Evolutionary conservation across 2,329 filamentous ascomycete species (phyloP), one percentile per base, ranked within the genome.

Genomic region (Canariomyces notabilis): DNA sequence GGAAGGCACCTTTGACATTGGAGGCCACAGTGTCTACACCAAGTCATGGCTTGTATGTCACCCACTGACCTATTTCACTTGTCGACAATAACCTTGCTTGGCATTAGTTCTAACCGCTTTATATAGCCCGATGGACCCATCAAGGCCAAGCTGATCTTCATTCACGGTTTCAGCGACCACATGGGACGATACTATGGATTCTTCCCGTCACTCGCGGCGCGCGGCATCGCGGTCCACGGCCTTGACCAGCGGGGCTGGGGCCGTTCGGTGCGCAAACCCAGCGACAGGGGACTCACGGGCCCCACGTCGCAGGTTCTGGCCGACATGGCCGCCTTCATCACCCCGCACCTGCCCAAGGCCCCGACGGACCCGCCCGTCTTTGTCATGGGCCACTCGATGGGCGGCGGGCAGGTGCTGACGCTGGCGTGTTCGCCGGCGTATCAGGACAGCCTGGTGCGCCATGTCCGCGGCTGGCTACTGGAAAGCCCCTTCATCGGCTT

Each of bases 181-280:
- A 72, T 86, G 64, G 82, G 86, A 66, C 79, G 81, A 48, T 94
- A 95, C 69, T 77, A 82, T 61, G 74, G 76, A 45, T 77, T 95
- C 59, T 91, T 93, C 67, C 75, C 81, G 5, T 70, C 68, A 12
- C 76, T 96, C 38, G 83, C 85, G 18, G 69, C 72, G 9, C 76
- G 76, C 44, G 87, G 85, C 51, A 89, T 96, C 58, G 81, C 87
- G 59, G 77, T 88, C 38, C 79, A 85, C 60, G 76, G 80, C 51
- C 87, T 90, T 63, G 90, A 96, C 65, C 90, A 95, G 72, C 82
- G 81, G 64, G 89, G 90, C 63, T 96, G 89, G 89, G 90, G 90
- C 50, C 82, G 79, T 46, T 86, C 80, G 44, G 86, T 84, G 18
- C 72, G 67, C 31, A 74, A 71, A 42, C 70, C 77, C 18, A 66